Percentiles rank a stretch among this genome's conserved stretches.
Evolutionary conservation across 345 rosid species (phyloP).

Genomic region (Mercurialis annua): DNA sequence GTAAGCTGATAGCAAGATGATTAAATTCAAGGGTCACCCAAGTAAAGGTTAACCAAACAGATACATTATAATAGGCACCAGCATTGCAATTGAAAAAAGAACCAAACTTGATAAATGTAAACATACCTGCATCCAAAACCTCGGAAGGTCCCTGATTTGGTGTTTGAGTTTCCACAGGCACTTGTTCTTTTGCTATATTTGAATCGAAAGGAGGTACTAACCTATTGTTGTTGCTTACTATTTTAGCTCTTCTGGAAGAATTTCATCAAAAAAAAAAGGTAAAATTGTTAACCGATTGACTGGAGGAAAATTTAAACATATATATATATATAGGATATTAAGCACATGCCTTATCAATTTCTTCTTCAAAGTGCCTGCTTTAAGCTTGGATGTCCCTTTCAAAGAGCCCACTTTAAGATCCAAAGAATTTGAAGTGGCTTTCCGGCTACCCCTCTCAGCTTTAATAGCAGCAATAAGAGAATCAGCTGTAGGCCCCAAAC

Average conservation of each 20-base stretch:
- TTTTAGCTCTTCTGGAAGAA: slow-evolving; percentile 57
- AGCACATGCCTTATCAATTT: slow-evolving; percentile 61
- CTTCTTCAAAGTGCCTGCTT: slow-evolving; percentile 58
- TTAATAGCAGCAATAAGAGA: slow-evolving; percentile 83
- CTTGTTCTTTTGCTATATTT: slow-evolving; percentile 28
- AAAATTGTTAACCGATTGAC: neutral
- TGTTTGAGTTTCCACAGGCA: slow-evolving; percentile 34
- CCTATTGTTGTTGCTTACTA: slow-evolving; percentile 44
- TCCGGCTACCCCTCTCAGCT: slow-evolving; percentile 78
- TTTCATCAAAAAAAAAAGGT: slow-evolving; percentile 3
- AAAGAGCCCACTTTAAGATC: slow-evolving; percentile 48
- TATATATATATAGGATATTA: neutral
- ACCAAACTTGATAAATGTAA: neutral
- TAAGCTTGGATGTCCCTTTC: slow-evolving; percentile 56
- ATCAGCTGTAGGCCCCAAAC: slow-evolving; percentile 81
- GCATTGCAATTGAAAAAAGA: slow-evolving; percentile 4
- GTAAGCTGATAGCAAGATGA: neutral
- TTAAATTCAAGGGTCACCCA: too few relatives aligned
- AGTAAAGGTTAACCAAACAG: neutral
- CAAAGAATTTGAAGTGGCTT: slow-evolving; percentile 46
- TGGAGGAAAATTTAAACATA: neutral
- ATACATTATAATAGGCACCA: neutral
- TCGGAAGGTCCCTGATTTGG: slow-evolving; percentile 34
- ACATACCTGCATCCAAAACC: slow-evolving; percentile 40
- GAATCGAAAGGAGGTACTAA: slow-evolving; percentile 23